Percentiles rank a stretch among this genome's conserved stretches.
These are phyloP conservation scores for Centaurea solstitialis DNA, from an alignment of 129 eudicot genomes.

Conservation along the genomic window DNA sequence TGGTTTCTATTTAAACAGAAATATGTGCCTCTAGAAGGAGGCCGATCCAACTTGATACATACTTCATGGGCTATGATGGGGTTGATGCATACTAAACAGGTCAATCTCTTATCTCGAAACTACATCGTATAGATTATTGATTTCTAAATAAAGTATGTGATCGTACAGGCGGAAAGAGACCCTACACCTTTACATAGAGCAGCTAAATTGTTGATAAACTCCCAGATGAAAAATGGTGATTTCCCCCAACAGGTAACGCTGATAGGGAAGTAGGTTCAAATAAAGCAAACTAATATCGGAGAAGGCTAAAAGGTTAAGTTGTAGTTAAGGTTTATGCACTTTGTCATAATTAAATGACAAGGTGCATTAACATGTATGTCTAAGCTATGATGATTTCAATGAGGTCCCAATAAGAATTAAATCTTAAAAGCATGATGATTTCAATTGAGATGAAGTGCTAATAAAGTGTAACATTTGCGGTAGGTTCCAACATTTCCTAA, in stretches of 20 bases:
- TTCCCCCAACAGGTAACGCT: constrained; percentile 66
- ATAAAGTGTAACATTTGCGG: neutral
- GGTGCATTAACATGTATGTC: neutral
- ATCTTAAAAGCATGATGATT: neutral
- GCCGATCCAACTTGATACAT: constrained; percentile 44
- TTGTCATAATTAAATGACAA: neutral
- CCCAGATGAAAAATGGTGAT: constrained; percentile 64
- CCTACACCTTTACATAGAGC: constrained; percentile 54
- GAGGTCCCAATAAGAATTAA: neutral
- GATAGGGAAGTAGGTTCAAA: neutral
- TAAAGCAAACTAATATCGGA: neutral
- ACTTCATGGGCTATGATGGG: constrained; percentile 62
- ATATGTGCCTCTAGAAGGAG: constrained; percentile 46
- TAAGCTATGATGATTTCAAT: no score
- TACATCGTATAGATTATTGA: neutral
- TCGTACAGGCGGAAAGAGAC: constrained; percentile 45
- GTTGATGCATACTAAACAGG: constrained; percentile 39
- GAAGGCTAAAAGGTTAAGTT: neutral
- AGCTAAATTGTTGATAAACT: constrained; percentile 68
- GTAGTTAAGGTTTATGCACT: neutral
- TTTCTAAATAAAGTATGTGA: neutral
- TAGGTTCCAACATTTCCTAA: neutral
- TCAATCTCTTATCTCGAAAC: neutral
- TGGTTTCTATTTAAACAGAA: constrained; percentile 20
- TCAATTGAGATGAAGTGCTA: neutral